Evolutionary conservation across 2,329 filamentous ascomycete species (phyloP).

Genomic region (Sclerotinia minor): DNA sequence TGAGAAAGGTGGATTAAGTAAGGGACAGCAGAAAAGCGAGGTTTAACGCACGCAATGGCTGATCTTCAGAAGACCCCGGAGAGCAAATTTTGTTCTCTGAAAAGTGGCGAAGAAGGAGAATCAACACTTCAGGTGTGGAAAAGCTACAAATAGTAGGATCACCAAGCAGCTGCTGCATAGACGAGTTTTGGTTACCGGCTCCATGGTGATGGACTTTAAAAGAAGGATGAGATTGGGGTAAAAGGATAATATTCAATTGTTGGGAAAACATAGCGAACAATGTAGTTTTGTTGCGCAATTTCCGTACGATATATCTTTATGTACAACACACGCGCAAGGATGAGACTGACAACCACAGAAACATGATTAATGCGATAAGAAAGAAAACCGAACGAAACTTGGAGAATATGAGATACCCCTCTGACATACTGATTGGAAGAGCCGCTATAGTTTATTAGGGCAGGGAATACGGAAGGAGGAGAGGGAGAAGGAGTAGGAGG

Average conservation of each 20-base stretch:
- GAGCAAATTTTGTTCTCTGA: not conserved
- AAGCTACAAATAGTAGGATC: not conserved
- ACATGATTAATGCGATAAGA: not conserved
- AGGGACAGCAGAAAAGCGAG: conserved; percentile 9
- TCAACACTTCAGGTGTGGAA: not conserved
- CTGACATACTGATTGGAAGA: not conserved
- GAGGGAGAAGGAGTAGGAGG: too few species aligned
- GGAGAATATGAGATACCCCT: not conserved
- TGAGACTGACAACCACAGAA: not conserved
- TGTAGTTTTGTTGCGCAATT: not conserved
- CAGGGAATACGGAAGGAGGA: not conserved
- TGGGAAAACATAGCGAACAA: not conserved
- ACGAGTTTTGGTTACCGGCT: not conserved
- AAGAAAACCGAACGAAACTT: not conserved
- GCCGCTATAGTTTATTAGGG: not conserved
- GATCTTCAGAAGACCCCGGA: not conserved
- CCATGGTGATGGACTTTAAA: not conserved
- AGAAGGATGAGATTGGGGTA: not conserved
- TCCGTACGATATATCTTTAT: not conserved
- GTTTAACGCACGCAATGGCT: conserved; percentile 12
- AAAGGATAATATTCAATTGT: not conserved
- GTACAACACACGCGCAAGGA: too few species aligned
- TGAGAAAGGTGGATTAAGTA: conserved; percentile 31
- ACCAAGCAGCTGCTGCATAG: not conserved
- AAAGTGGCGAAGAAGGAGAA: not conserved